These are phyloP conservation scores for Baorangia bicolor DNA, from an alignment of 768 basidiomycete genomes.

Conservation along the genomic window DNA sequence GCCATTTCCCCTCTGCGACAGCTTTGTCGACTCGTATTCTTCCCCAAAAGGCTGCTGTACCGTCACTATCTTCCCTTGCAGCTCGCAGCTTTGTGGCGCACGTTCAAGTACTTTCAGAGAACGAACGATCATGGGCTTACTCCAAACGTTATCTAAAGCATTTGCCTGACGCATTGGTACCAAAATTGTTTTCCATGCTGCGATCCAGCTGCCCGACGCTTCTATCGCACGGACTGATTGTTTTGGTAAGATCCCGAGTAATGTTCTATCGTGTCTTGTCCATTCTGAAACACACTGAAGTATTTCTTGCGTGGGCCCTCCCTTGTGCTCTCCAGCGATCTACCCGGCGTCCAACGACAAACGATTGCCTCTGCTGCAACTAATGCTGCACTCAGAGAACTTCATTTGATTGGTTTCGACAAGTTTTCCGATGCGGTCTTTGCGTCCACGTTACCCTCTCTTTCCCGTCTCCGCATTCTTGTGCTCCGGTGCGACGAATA, in stretches of 20 bases:
- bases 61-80: constrained; percentile 49
- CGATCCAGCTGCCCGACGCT: constrained; percentile 48
- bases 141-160: constrained; percentile 40
- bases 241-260: constrained; percentile 40
- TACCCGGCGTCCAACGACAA: constrained; percentile 51
- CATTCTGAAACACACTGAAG: constrained; percentile 30
- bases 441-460: constrained; percentile 45
- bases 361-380: constrained; percentile 48
- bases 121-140: constrained; percentile 40
- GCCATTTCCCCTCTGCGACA: constrained; percentile 48
- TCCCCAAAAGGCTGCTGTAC: constrained; percentile 32
- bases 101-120: constrained; percentile 40
- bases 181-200: constrained; percentile 52
- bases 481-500: constrained; percentile 49
- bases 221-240: constrained; percentile 54
- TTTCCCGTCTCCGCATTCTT: constrained; percentile 46
- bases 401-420: constrained; percentile 51
- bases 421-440: constrained; percentile 53
- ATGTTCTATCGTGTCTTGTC: not conserved
- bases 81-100: constrained; percentile 50
- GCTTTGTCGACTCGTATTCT: constrained; percentile 47
- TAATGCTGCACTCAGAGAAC: constrained; percentile 37
- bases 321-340: constrained; percentile 44
- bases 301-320: constrained; percentile 58
- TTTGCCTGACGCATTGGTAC: constrained; percentile 52